phyloP scores from a whole-genome alignment of 345 rosid genomes.

The Populus simonii region DNA sequence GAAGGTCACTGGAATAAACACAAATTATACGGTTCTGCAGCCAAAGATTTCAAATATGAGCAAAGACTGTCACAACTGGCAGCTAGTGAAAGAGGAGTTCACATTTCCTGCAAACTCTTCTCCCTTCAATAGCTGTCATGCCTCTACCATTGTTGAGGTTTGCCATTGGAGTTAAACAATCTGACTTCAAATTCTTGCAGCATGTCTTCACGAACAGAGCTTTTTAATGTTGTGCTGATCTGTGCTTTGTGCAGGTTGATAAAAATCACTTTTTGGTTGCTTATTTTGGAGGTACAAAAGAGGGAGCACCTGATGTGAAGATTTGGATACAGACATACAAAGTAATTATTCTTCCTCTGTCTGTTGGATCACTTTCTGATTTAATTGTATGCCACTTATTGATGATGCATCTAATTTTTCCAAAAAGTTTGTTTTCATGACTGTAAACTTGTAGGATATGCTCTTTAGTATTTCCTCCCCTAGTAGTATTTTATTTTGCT shows the following conservation, averaged over 20 bases:
- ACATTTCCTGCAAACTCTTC: conserved; percentile 64
- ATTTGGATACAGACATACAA: conserved; percentile 64
- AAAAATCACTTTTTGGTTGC: conserved; percentile 74
- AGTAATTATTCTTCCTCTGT: conserved; percentile 30
- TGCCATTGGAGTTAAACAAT: conserved; percentile 6
- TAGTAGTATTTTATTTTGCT: neutral
- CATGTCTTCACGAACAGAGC: neutral
- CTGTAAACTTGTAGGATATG: neutral
- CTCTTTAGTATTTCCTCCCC: neutral
- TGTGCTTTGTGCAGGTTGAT: conserved; percentile 44
- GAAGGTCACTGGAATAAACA: conserved; percentile 9
- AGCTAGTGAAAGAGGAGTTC: conserved; percentile 48
- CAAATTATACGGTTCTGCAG: neutral
- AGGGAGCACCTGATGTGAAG: conserved; percentile 66
- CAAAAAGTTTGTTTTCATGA: neutral
- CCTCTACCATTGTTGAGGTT: conserved; percentile 86
- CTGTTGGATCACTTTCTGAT: neutral
- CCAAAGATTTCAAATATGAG: conserved; percentile 28
- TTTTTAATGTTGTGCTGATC: conserved; percentile 2
- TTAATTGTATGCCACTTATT: neutral
- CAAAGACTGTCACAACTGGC: conserved; percentile 25
- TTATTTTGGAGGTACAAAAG: conserved; percentile 56
- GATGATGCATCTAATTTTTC: neutral
- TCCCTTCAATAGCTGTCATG: conserved; percentile 87
- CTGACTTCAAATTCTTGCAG: neutral